A percentile compares a stretch with the other conserved stretches of the same genome.
These are phyloP conservation scores for Phialemoniopsis sp. DNA, from an alignment of 2,329 filamentous ascomycete species.

Conservation along the genomic window DNA sequence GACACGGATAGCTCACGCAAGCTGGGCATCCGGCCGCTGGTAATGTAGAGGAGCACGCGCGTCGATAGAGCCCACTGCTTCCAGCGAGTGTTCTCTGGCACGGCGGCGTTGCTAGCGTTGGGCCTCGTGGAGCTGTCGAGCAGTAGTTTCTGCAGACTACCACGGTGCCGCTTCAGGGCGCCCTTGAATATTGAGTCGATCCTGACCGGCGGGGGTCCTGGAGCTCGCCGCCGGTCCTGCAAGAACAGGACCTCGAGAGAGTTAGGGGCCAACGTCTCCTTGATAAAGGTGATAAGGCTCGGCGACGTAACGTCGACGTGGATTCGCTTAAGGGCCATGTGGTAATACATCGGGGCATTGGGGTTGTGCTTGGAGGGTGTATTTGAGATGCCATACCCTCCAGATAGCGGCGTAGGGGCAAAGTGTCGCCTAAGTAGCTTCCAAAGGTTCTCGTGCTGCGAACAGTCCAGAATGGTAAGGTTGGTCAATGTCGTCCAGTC, in stretches of 20 bases:
- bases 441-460: constrained; percentile 72
- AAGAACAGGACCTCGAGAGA: constrained; percentile 75
- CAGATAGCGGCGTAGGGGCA: constrained; percentile 32
- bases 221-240: constrained; percentile 57
- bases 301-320: constrained; percentile 71
- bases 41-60: constrained; percentile 69
- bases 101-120: constrained; percentile 20
- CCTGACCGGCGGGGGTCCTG: constrained; percentile 46
- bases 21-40: constrained; percentile 69
- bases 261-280: constrained; percentile 73
- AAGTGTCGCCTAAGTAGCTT: constrained; percentile 63
- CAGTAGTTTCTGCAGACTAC: constrained; percentile 68
- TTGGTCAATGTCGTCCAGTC: constrained; percentile 72
- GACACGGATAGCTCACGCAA: constrained; percentile 69
- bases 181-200: constrained; percentile 69
- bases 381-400: constrained; percentile 17
- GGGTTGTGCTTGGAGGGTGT: constrained; percentile 13
- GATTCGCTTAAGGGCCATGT: constrained; percentile 66
- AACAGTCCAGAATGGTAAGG: constrained; percentile 70
- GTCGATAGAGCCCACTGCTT: constrained; percentile 67
- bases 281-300: constrained; percentile 68
- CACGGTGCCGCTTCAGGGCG: constrained; percentile 65
- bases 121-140: constrained; percentile 63
- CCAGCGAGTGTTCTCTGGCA: constrained; percentile 45
- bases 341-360: constrained; percentile 43